Conservation (phyloP, 306 rosid genomes). For the Vigna radiata region DNA sequence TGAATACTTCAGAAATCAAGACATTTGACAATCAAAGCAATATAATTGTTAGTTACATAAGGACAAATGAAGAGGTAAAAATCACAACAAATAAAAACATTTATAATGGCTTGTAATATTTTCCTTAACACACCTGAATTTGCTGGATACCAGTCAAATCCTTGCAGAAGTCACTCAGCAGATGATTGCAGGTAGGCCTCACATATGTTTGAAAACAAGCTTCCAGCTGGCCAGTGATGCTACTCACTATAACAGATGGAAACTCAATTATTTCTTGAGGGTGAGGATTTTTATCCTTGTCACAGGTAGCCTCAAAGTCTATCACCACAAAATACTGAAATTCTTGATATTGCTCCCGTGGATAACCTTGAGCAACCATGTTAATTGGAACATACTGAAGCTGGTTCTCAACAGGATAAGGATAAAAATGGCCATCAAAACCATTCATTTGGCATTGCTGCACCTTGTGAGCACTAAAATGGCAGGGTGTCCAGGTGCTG, state of each 20-base stretch:
- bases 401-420: slow-evolving; percentile 65
- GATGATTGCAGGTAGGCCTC: slow-evolving; percentile 87
- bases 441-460: slow-evolving; percentile 78
- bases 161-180: slow-evolving; percentile 88
- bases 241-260: slow-evolving; percentile 93
- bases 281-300: slow-evolving; percentile 83
- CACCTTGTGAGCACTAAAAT: slow-evolving; percentile 72
- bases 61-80: slow-evolving; percentile 10
- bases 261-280: slow-evolving; percentile 97
- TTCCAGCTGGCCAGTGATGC: slow-evolving; percentile 90
- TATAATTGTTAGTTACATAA: slow-evolving; percentile 8
- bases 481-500: slow-evolving; percentile 70
- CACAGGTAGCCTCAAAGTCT: slow-evolving; percentile 97
- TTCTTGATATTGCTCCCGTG: slow-evolving; percentile 77
- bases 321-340: slow-evolving; percentile 96
- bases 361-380: slow-evolving; percentile 71
- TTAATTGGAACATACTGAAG: slow-evolving; percentile 68
- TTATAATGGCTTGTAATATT: slow-evolving; percentile 23
- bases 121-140: slow-evolving; percentile 77
- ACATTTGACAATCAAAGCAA: slow-evolving; percentile 24
- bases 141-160: slow-evolving; percentile 94
- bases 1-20: slow-evolving; percentile 29
- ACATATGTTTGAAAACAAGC: slow-evolving; percentile 94
- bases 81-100: slow-evolving; percentile 1
- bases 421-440: slow-evolving; percentile 71